phyloP scores from a whole-genome alignment of 1,139 yeast genomes.

The Yamadazyma dendronema region DNA sequence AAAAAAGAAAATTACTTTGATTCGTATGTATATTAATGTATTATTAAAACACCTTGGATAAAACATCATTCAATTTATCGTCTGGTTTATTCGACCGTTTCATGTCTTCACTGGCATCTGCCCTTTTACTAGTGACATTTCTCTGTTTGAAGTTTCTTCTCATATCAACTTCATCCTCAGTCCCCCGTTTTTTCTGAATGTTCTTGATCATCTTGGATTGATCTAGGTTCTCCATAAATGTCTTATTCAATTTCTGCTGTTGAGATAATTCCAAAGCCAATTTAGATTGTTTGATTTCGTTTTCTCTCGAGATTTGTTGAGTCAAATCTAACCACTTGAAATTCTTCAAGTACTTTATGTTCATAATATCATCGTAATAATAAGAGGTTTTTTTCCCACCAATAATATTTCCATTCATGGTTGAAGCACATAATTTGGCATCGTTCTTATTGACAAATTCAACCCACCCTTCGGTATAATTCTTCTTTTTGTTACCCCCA shows the following conservation, averaged over 20 bases:
- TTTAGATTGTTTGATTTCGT: constrained; percentile 84
- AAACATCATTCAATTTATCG: constrained; percentile 46
- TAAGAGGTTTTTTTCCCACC: constrained; percentile 95
- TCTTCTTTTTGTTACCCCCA: constrained; percentile 93
- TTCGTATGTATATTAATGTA: constrained; percentile 5
- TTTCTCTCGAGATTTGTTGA: constrained; percentile 88
- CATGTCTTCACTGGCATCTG: constrained; percentile 52
- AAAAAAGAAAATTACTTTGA: constrained; percentile 5
- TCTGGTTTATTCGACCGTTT: constrained; percentile 43
- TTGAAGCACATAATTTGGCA: constrained; percentile 84
- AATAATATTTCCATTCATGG: constrained; percentile 81
- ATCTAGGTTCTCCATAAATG: constrained; percentile 81
- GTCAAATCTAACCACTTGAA: constrained; percentile 96
- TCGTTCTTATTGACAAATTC: constrained; percentile 81
- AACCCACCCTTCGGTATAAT: constrained; percentile 96
- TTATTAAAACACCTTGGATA: constrained; percentile 32
- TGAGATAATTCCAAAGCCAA: constrained; percentile 85
- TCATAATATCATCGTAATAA: constrained; percentile 91
- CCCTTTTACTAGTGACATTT: constrained; percentile 60
- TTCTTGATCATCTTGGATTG: constrained; percentile 76
- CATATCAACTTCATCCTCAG: constrained; percentile 26
- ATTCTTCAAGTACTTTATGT: constrained; percentile 82
- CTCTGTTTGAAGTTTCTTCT: constrained; percentile 64
- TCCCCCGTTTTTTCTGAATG: constrained; percentile 55
- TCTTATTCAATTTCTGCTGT: constrained; percentile 82